Conservation (phyloP, 148 eudicot species). For the Cornus controversa region DNA sequence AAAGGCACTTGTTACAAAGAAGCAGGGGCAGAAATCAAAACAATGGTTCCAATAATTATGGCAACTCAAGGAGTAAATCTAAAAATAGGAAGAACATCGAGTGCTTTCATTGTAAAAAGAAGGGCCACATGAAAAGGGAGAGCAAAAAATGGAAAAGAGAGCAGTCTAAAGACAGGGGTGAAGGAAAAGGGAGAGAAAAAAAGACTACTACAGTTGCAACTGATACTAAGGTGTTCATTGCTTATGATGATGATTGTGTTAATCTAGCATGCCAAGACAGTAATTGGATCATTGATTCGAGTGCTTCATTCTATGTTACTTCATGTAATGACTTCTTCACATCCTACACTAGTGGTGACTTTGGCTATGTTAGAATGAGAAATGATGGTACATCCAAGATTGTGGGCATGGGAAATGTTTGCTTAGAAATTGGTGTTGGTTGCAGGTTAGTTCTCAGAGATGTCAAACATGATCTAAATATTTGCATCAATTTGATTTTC, state of each 20-base stretch:
- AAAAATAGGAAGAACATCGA: not conserved
- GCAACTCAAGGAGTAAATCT: not conserved
- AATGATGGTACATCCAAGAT: constrained; percentile 1
- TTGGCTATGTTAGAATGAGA: constrained; percentile 1
- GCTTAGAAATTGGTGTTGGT: not conserved
- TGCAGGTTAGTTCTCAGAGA: constrained; percentile 11
- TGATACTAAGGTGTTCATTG: not conserved
- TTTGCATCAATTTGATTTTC: constrained; percentile 2
- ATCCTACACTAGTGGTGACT: not conserved
- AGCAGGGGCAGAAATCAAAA: no score
- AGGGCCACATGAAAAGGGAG: not conserved
- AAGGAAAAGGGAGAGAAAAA: not conserved
- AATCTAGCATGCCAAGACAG: not conserved
- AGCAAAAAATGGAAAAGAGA: not conserved
- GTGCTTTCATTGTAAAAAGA: not conserved
- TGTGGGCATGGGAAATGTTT: constrained; percentile 1
- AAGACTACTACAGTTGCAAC: not conserved
- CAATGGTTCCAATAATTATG: not conserved
- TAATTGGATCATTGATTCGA: not conserved
- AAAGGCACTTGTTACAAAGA: no score
- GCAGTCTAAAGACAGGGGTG: not conserved
- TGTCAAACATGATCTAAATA: constrained; percentile 6
- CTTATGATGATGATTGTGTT: not conserved
- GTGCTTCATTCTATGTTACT: not conserved
- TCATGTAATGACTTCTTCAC: not conserved